Evolutionary conservation across 1,284 basidiomycete genomes (phyloP).

Genomic region (Phenoliferia sp.): DNA sequence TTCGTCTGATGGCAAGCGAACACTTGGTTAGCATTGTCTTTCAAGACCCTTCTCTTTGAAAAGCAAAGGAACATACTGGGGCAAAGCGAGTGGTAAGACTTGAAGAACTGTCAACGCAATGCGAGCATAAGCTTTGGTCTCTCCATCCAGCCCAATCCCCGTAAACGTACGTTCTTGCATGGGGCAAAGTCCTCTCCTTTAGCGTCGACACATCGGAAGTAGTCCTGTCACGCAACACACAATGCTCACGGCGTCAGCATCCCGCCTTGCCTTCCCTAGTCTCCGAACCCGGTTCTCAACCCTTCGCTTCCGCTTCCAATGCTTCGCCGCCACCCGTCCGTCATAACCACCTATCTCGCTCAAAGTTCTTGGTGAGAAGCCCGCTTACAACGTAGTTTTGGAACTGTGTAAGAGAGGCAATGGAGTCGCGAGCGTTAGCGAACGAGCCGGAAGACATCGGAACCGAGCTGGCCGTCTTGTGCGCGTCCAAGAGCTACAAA

Average conservation of each 20-base stretch:
- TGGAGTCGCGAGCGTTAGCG: not conserved
- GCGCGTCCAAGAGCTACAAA: not conserved
- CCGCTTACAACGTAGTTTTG: conserved; percentile 76
- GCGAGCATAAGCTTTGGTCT: not conserved
- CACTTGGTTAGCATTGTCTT: conserved; percentile 10
- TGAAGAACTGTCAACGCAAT: conserved; percentile 65
- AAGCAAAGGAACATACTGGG: conserved; percentile 63
- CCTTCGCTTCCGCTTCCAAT: not conserved
- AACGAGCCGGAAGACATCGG: conserved; percentile 1
- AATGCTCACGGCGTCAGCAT: conserved; percentile 7
- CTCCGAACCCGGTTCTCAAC: not conserved
- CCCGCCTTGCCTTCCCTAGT: not conserved
- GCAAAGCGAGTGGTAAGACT: conserved; percentile 93
- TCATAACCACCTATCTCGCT: not conserved
- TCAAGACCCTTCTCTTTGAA: too few relatives aligned
- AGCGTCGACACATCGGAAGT: conserved; percentile 93
- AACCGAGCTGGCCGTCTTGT: not conserved
- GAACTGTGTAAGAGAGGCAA: conserved; percentile 51
- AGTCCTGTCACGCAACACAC: conserved; percentile 51
- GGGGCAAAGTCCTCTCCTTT: conserved; percentile 97
- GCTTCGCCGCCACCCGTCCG: not conserved
- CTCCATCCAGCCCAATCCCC: not conserved
- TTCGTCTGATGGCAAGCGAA: conserved; percentile 53
- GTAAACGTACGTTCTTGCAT: conserved; percentile 65
- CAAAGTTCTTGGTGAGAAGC: not conserved